Conservation (phyloP, 2,329 filamentous ascomycete species). For the Corynespora cassiicola region DNA sequence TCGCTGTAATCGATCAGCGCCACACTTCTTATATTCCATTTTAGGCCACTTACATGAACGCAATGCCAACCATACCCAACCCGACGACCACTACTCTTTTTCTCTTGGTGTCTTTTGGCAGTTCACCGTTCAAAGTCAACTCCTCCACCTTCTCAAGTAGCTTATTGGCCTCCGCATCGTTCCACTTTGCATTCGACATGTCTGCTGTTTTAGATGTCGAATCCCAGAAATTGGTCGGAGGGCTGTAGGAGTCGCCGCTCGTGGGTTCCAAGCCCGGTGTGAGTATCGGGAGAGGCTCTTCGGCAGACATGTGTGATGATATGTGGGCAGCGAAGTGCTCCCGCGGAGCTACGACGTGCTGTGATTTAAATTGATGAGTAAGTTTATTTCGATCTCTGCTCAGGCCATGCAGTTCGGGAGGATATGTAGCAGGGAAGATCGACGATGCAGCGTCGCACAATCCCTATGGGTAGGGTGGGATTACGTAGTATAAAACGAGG, state of each 20-base stretch:
- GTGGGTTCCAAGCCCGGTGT: constrained; percentile 41
- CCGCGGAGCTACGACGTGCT: no score
- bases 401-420: no score
- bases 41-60: constrained; percentile 74
- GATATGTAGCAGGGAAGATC: no score
- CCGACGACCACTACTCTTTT: constrained; percentile 84
- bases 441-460: no score
- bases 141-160: constrained; percentile 52
- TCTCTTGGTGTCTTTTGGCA: constrained; percentile 46
- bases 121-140: constrained; percentile 31
- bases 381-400: no score
- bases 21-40: background rate
- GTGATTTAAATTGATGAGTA: no score
- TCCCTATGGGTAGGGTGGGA: no score
- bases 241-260: constrained; percentile 38
- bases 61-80: constrained; percentile 89
- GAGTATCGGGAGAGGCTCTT: constrained; percentile 29
- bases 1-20: constrained; percentile 63
- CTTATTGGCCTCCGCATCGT: constrained; percentile 53
- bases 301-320: no score
- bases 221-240: constrained; percentile 26
- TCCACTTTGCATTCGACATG: constrained; percentile 54
- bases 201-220: constrained; percentile 30
- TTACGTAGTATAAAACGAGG: no score
- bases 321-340: no score